A percentile compares a stretch with the other conserved stretches of the same genome.
phyloP scores from a whole-genome alignment of 345 rosid species.

The Dipteronia sinensis region DNA sequence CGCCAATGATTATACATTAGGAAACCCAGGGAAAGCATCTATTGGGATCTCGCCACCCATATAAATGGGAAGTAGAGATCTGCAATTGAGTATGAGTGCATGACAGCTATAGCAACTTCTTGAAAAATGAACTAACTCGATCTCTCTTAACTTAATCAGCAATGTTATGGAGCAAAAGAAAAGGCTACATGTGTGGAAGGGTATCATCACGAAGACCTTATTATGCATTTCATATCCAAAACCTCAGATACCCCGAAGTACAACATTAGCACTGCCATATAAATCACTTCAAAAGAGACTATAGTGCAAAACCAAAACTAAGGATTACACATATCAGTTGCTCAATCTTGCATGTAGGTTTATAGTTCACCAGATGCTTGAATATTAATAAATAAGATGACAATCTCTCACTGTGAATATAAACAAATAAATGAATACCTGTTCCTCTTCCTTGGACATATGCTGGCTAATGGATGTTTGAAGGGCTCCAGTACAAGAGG shows the following conservation, averaged over 20 bases:
- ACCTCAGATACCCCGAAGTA: conserved; percentile 7
- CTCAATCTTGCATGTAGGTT: conserved; percentile 13
- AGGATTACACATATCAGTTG: background rate
- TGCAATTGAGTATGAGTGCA: background rate
- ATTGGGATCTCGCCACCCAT: background rate
- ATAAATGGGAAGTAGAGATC: background rate
- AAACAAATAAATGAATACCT: conserved; percentile 42
- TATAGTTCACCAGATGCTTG: conserved; percentile 11
- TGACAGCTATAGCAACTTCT: background rate
- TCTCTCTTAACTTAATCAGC: background rate
- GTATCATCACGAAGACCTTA: background rate
- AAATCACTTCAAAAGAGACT: conserved; percentile 3
- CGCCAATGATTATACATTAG: background rate
- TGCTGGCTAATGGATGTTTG: conserved; percentile 83
- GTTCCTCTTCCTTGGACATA: conserved; percentile 94
- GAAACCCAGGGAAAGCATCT: background rate
- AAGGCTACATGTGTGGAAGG: background rate
- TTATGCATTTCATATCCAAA: background rate
- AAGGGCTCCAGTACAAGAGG: conserved; percentile 82
- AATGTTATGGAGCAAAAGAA: background rate
- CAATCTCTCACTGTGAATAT: background rate
- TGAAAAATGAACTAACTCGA: background rate
- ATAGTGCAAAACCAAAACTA: background rate
- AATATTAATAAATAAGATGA: background rate
- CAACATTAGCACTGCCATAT: background rate